Base-by-base conservation (phyloP, 2,329 filamentous ascomycete genomes). In the Phaeosphaeria sp. region DNA sequence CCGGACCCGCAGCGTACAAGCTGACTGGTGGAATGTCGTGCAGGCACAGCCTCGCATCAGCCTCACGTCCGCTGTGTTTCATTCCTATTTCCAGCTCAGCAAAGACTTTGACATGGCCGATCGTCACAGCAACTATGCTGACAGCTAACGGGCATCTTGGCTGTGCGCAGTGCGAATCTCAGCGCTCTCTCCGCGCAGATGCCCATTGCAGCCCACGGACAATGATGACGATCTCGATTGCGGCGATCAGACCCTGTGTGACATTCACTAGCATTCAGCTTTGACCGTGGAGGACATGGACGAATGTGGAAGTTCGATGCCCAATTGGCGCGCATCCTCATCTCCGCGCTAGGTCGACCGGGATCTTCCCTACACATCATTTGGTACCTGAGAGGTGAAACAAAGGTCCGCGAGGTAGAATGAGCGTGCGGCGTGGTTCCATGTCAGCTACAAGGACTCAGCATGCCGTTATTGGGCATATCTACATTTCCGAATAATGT, bases 291-390 rank as follows among this genome's bases (percentile, higher is more conserved):
- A 43, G 40, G 40, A 43, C 40, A 20, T 43, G 40, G n/a, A 43
- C 40, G n/a, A 43, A 11, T 25, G 17, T 9, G 24, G 18, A 36
- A n/a, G 20, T 33, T 46, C 40, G 40, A 45, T 52, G 49, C 49
- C 49, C 49, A 51, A 43, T 24, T 51, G 25, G 24, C 25, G 49
- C 42, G 40, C 24, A 45, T 52, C 49, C 15, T 52, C 18, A 52
- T 52, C 45, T 52, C 49, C 40, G 18, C 17, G 24, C 40, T 48
- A 33, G 8, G 15, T 30, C 20, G n/a, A 25, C 45, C 11, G 24
- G 44, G 44, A 47, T 47, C 17, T 20, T 25, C 44, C 22, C 22
- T 25, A 11, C n/a, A 8, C 24, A 25, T 18, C 22, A 8, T 18
- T 13, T 36, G 30, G 30, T 36, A 36, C 30, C 30, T 13, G 30